phyloP scores from a whole-genome alignment of 208 protist genomes.

The Acanthamoeba triangularis region DNA sequence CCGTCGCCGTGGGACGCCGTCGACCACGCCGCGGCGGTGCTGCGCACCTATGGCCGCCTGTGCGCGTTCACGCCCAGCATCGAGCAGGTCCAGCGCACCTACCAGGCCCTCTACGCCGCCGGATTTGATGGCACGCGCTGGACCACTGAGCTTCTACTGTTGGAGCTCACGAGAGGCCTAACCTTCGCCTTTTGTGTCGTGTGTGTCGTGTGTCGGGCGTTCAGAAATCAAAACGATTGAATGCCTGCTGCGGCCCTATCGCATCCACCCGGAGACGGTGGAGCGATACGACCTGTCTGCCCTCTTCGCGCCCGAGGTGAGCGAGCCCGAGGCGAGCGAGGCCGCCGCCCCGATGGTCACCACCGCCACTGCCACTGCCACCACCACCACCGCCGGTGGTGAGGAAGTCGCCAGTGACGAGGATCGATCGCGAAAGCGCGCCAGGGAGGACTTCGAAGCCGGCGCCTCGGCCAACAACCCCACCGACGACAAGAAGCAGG shows the following conservation, averaged over 20 bases:
- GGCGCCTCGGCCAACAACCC: neutral
- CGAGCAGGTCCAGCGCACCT: slow-evolving; percentile 90
- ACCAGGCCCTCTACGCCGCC: slow-evolving; percentile 61
- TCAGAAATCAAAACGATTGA: slow-evolving; percentile 74
- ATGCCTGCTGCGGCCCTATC: slow-evolving; percentile 68
- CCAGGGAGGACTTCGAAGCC: neutral
- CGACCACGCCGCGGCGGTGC: slow-evolving; percentile 79
- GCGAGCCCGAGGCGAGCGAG: neutral
- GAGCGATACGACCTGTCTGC: slow-evolving; percentile 20
- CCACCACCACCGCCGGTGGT: too few species aligned
- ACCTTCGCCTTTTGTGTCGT: neutral
- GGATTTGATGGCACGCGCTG: slow-evolving; percentile 40
- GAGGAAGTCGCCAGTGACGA: neutral
- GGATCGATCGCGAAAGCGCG: neutral
- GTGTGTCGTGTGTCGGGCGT: neutral
- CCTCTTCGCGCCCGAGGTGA: neutral
- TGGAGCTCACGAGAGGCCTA: neutral
- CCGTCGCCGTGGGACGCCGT: slow-evolving; percentile 87
- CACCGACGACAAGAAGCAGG: neutral
- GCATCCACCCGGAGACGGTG: slow-evolving; percentile 63
- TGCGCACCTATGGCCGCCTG: slow-evolving; percentile 84
- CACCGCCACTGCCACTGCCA: neutral
- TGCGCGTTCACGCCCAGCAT: slow-evolving; percentile 92
- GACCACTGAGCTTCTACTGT: neutral
- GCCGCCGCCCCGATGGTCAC: neutral